Evolutionary conservation across 2,329 filamentous ascomycete genomes (phyloP), one percentile per base, ranked within the genome.

Genomic region (Didymella segeticola): DNA sequence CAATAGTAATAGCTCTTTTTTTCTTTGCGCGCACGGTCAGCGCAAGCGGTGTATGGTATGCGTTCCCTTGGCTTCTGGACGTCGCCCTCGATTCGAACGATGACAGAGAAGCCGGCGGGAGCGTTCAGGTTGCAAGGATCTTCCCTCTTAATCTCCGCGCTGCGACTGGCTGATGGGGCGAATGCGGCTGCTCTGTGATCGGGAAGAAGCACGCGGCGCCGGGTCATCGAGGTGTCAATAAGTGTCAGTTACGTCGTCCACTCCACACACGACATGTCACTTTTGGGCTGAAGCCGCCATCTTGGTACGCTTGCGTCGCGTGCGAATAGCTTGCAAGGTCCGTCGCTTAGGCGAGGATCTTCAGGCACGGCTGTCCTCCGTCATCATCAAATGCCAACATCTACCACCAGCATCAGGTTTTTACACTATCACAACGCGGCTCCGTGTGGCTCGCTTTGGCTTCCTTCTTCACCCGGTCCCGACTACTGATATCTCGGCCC

Each of bases 11-110:
- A 45, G 51, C 51, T 54, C 39, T 54, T 54, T 54, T 54, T 54
- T 54, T 48, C 45, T 46, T 38, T 45, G 39, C n/a, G 46, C 51
- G 51, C 51, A 54, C 51, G 51, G 51, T 54, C 51, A 54, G 41
- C 45, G 51, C 51, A 54, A 54, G 51, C 51, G 51, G 51, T 54
- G 51, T 54, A 48, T 47, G 51, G 29, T 54, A 41, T 54, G 51
- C 51, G 51, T 49, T 53, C 51, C 29, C 22, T 48, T 26, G 51
- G 51, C 51, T 54, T 54, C 51, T 54, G 51, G 51, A 54, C 51
- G 51, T 54, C 45, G 51, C 45, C 46, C 23, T 49, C 27, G 39
- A 49, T 49, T 54, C 46, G 27, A 30, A 45, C 45, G 51, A 54
- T 49, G 51, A 49, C 51, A 49, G 51, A 54, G 39, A 36, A 31